A percentile compares a stretch with the other conserved stretches of the same genome.
Conservation (phyloP, 108 stramenopile species). For the Fragilaria radians region DNA sequence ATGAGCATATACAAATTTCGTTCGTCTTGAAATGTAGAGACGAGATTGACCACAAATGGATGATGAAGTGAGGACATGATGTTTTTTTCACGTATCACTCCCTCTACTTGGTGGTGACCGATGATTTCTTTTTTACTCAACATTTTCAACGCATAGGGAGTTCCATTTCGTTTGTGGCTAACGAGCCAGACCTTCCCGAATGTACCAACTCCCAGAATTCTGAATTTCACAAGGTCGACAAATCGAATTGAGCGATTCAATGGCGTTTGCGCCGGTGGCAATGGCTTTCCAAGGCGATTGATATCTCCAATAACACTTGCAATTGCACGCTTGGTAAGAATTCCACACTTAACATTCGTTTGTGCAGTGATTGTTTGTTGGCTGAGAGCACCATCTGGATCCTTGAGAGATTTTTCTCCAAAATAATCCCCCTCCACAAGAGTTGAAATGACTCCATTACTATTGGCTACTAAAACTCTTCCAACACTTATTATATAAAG, state of each 20-base stretch:
- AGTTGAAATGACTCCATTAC: slow-evolving; percentile 29
- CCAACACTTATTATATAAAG: slow-evolving; percentile 47
- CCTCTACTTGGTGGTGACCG: slow-evolving; percentile 80
- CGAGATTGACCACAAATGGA: slow-evolving; percentile 85
- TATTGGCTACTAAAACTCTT: slow-evolving; percentile 23
- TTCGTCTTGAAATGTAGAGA: slow-evolving; percentile 83
- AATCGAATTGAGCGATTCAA: slow-evolving; percentile 21
- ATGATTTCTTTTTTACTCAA: slow-evolving; percentile 83
- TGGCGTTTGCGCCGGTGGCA: slow-evolving; percentile 19
- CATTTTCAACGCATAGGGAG: slow-evolving; percentile 89
- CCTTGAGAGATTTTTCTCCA: slow-evolving; percentile 58
- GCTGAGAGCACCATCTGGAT: slow-evolving; percentile 33
- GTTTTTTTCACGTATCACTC: slow-evolving; percentile 92
- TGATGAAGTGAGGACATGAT: slow-evolving; percentile 88
- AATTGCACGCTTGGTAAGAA: slow-evolving; percentile 35
- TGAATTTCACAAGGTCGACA: slow-evolving; percentile 55
- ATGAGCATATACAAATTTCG: slow-evolving; percentile 83
- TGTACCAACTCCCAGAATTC: slow-evolving; percentile 84
- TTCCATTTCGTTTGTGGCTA: slow-evolving; percentile 33
- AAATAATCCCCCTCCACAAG: slow-evolving; percentile 50
- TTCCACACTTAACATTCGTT: slow-evolving; percentile 48
- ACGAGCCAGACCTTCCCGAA: slow-evolving; percentile 94
- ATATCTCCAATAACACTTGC: slow-evolving; percentile 61
- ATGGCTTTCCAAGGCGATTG: slow-evolving; percentile 46
- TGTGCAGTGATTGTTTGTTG: slow-evolving; percentile 39